phyloP scores from a whole-genome alignment of 2,329 filamentous ascomycete genomes.

The Hortaea sp. region DNA sequence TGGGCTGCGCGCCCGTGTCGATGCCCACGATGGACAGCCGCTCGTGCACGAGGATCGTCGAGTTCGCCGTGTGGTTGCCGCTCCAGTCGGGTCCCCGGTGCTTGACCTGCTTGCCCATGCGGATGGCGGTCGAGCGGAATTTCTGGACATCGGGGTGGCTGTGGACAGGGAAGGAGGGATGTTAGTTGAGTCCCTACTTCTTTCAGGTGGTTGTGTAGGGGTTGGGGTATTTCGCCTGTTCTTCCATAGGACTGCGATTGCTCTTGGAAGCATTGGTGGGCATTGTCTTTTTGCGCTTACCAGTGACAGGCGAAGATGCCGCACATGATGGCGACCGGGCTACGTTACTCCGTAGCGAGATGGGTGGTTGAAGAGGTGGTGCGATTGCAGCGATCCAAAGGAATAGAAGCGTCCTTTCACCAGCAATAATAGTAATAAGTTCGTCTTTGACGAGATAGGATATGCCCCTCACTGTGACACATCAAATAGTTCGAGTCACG shows the following conservation, averaged over 20 bases:
- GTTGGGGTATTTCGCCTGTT: neutral
- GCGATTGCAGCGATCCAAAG: neutral
- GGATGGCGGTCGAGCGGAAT: constrained; percentile 90
- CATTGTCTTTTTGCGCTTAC: constrained; percentile 36
- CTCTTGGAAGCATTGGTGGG: neutral
- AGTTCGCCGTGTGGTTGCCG: constrained; percentile 79
- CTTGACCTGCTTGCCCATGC: constrained; percentile 90
- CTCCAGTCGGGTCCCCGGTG: constrained; percentile 96
- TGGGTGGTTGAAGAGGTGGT: neutral
- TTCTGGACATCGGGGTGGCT: constrained; percentile 87
- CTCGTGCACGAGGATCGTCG: constrained; percentile 96
- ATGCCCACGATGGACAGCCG: constrained; percentile 95
- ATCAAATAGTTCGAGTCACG: no score
- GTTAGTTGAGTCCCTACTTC: constrained; percentile 1
- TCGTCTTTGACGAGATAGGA: no score
- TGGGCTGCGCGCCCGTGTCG: constrained; percentile 89
- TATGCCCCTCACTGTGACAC: no score
- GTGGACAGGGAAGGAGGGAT: constrained; percentile 2
- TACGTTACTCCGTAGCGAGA: neutral
- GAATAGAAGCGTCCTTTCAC: no score
- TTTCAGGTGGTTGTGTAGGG: neutral
- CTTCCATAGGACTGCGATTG: neutral
- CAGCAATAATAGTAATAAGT: no score
- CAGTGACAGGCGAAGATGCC: constrained; percentile 92
- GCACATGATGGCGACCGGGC: constrained; percentile 60